phyloP scores from a whole-genome alignment of 2,329 filamentous ascomycete genomes.

The Aureobasidium sp. region DNA sequence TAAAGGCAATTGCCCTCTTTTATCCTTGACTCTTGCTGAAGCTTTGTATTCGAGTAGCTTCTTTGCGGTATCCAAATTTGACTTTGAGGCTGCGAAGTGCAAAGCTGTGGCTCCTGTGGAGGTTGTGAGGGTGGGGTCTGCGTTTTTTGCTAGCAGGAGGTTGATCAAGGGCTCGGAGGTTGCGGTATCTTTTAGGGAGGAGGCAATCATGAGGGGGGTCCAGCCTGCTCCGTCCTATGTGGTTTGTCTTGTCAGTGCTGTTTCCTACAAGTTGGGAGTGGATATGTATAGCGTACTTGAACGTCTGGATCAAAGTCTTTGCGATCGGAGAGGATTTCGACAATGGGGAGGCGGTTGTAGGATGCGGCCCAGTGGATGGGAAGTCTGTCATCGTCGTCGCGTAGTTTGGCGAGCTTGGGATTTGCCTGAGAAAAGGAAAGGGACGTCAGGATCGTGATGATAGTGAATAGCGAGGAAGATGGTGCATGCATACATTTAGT shows the following conservation, averaged over 20 bases:
- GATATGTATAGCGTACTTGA: conserved; percentile 43
- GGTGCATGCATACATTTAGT: conserved; percentile 45
- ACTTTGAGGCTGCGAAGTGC: conserved; percentile 87
- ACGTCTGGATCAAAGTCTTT: conserved; percentile 77
- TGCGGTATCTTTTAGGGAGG: conserved; percentile 61
- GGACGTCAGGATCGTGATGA: neutral
- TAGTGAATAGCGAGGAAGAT: neutral
- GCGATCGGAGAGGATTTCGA: conserved; percentile 59
- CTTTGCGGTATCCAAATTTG: conserved; percentile 71
- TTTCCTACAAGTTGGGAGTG: no score
- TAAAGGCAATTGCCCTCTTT: conserved; percentile 75
- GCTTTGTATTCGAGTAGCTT: conserved; percentile 67
- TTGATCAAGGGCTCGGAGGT: conserved; percentile 59
- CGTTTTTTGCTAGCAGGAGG: conserved; percentile 59
- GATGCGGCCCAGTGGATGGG: conserved; percentile 93
- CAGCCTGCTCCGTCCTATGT: conserved; percentile 65
- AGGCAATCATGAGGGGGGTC: conserved; percentile 78
- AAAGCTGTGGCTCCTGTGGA: conserved; percentile 69
- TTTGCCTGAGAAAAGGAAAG: conserved; percentile 50
- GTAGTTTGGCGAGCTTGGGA: conserved; percentile 63
- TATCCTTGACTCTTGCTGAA: conserved; percentile 72
- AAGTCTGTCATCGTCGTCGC: conserved; percentile 79
- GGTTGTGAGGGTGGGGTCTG: conserved; percentile 69
- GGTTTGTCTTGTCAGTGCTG: neutral
- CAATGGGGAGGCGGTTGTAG: conserved; percentile 68